These are phyloP conservation scores for Leccinum sublutescens DNA, from an alignment of 768 basidiomycete species.

Conservation along the genomic window DNA sequence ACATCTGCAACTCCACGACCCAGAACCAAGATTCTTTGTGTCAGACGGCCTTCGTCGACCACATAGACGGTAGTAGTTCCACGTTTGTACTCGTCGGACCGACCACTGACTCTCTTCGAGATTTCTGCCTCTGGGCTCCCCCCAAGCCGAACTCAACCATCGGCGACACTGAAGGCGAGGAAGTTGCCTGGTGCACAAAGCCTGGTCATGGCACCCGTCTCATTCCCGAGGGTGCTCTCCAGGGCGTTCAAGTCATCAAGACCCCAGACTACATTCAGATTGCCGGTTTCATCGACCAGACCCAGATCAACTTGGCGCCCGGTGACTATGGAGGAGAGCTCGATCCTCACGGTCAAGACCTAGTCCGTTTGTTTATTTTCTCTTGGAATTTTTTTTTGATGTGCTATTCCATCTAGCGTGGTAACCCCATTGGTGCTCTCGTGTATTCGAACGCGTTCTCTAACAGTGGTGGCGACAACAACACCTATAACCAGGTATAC, in stretches of 20 bases:
- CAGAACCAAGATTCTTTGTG: conserved; percentile 60
- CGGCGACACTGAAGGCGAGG: conserved; percentile 64
- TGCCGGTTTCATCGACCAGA: conserved; percentile 68
- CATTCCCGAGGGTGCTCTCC: conserved; percentile 64
- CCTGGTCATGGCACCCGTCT: conserved; percentile 67
- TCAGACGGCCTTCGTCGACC: conserved; percentile 70
- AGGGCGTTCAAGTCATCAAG: conserved; percentile 61
- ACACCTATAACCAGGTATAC: conserved; percentile 49
- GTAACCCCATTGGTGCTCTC: conserved; percentile 78
- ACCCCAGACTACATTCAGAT: conserved; percentile 61
- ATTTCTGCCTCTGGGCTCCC: conserved; percentile 71
- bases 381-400: conserved; percentile 7
- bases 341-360: conserved; percentile 73
- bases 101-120: conserved; percentile 31
- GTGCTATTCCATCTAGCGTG: conserved; percentile 43
- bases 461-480: conserved; percentile 41
- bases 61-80: conserved; percentile 36
- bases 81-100: neutral
- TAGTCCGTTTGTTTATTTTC: conserved; percentile 32
- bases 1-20: conserved; percentile 66
- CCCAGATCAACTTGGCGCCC: conserved; percentile 47
- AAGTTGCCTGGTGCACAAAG: conserved; percentile 79
- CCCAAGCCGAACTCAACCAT: conserved; percentile 50
- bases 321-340: conserved; percentile 75
- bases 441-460: conserved; percentile 63